Conservation (phyloP, 768 basidiomycete species). For the Mycena kentingensis region DNA sequence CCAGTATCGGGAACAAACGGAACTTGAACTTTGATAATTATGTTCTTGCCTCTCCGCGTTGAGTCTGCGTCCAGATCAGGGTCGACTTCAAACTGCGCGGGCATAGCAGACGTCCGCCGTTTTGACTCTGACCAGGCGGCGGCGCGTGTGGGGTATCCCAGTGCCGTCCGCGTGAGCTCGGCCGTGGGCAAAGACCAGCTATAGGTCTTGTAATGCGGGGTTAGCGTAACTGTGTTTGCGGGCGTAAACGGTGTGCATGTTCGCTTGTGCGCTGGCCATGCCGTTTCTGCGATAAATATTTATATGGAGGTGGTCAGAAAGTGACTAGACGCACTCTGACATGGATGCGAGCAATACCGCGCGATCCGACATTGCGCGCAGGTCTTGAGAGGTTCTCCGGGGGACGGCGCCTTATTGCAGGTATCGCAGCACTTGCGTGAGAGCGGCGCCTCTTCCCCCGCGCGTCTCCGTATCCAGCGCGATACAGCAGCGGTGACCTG, state of each 20-base stretch:
- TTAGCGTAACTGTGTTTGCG: conserved; percentile 48
- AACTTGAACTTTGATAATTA: conserved; percentile 53
- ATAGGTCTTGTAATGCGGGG: conserved; percentile 39
- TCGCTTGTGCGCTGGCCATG: conserved; percentile 53
- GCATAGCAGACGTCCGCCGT: background rate
- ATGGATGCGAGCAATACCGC: conserved; percentile 55
- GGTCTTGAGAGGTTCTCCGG: conserved; percentile 36
- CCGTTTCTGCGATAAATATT: conserved; percentile 37
- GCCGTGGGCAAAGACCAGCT: conserved; percentile 29
- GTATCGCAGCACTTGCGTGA: conserved; percentile 49
- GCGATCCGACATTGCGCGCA: conserved; percentile 48
- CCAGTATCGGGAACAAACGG: conserved; percentile 41
- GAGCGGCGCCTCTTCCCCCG: conserved; percentile 39
- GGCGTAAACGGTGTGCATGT: conserved; percentile 48
- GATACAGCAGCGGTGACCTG: conserved; percentile 16
- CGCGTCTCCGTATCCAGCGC: conserved; percentile 40
- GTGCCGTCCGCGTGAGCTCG: conserved; percentile 7
- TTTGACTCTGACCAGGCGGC: conserved; percentile 1
- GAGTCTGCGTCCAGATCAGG: background rate
- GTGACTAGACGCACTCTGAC: conserved; percentile 47
- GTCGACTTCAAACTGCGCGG: too few relatives aligned
- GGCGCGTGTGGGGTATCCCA: conserved; percentile 13
- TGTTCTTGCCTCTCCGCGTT: conserved; percentile 18
- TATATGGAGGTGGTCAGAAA: background rate
- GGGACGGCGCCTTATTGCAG: conserved; percentile 29